These are phyloP conservation scores for Blastobotrys buckinghamii DNA, from an alignment of 1,139 yeast genomes.

Conservation along the genomic window DNA sequence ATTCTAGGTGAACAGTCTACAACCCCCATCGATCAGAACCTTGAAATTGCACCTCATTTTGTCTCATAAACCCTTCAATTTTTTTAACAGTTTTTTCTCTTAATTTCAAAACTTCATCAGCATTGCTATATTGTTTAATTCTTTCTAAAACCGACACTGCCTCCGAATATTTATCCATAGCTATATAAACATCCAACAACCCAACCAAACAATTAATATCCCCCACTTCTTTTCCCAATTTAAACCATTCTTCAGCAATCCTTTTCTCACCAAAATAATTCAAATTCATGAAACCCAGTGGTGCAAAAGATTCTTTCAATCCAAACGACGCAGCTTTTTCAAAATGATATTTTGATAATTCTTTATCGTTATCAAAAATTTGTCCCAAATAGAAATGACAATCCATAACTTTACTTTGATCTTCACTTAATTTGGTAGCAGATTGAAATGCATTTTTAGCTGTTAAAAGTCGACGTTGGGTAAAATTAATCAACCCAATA, in stretches of 20 bases:
- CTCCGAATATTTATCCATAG: constrained; percentile 3
- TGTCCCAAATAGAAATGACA: constrained; percentile 79
- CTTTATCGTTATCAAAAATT: constrained; percentile 38
- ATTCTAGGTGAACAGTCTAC: too few relatives aligned
- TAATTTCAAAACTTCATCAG: not conserved
- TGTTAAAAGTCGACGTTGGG: constrained; percentile 43
- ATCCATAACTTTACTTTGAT: constrained; percentile 44
- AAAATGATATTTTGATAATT: constrained; percentile 54
- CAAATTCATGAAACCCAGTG: constrained; percentile 73
- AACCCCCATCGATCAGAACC: constrained; percentile 9
- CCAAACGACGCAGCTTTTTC: constrained; percentile 76
- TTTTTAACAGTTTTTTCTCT: not conserved
- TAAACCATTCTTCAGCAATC: constrained; percentile 79
- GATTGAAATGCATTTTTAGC: constrained; percentile 58
- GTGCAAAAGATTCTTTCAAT: constrained; percentile 65
- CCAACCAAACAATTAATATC: constrained; percentile 63
- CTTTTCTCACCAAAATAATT: constrained; percentile 37
- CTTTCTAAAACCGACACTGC: constrained; percentile 9
- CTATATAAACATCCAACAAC: constrained; percentile 47
- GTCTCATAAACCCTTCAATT: not conserved
- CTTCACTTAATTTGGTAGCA: constrained; percentile 39
- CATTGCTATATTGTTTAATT: not conserved
- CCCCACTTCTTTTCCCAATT: constrained; percentile 64
- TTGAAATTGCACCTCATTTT: not conserved
- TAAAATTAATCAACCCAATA: constrained; percentile 60